Evolutionary conservation across 2,329 filamentous ascomycete genomes (phyloP), one percentile per base, ranked within the genome.

Genomic region (Tympanopsis confertula): DNA sequence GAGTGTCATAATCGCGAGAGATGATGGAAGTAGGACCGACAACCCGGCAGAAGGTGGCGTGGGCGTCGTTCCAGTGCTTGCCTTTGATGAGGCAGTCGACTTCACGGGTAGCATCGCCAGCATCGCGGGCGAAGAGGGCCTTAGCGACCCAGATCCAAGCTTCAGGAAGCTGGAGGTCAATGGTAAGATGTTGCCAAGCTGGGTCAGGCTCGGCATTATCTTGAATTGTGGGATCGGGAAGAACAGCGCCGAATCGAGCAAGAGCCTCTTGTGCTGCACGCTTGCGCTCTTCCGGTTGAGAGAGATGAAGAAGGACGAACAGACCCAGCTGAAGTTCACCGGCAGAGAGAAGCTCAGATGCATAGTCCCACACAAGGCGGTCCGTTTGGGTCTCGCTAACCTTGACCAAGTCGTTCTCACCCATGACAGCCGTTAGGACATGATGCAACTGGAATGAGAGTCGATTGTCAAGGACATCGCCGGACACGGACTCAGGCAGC

Each of bases 11-110:
- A 18, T 33, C 30, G 7, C 30, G 10, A 10, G 10, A 10, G 17
- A 33, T 33, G 15, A 33, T 15, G 10, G 30, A 10, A 33, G 30
- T 33, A 13, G 30, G 30, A 18, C 30, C 30, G 10, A 33, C 30
- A 15, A 33, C 17, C 7, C 30, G 30, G 15, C 30, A 33, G 30
- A 33, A 33, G 17, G 30, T 33, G 30, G 30, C 12, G 15, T 33
- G 30, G 10, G 30, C 30, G 17, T 33, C 30, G 15, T 33, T 33
- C 30, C 30, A 33, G 30, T 33, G 10, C 30, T 33, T 33, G 30
- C 30, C 30, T 7, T 15, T 10, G 30, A 33, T 33, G 7, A 33
- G 30, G 17, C 30, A 33, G 15, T 33, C 30, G 12, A 33, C 30
- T 18, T 33, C 30, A 13, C 30, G 30, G 30, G 30, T 15, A 18